Conservation (phyloP, 2,329 filamentous ascomycete genomes). For the Dothideomycetes sp. region DNA sequence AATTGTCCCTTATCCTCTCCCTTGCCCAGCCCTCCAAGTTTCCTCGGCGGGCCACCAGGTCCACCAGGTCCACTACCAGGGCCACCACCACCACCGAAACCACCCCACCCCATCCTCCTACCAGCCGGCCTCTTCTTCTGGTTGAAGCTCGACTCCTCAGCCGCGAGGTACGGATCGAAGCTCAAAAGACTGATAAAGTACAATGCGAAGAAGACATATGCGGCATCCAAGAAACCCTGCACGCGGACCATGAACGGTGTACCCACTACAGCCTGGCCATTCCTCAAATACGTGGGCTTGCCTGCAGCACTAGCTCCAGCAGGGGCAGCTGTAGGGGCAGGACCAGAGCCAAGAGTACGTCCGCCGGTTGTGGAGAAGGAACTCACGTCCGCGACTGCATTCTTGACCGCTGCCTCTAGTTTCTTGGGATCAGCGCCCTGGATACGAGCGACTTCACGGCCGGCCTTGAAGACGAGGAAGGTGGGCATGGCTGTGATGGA, state of each 20-base stretch:
- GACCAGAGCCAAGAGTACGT: neutral
- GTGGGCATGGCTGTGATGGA: constrained; percentile 70
- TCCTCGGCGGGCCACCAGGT: constrained; percentile 20
- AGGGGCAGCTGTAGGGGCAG: neutral
- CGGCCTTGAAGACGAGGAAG: constrained; percentile 58
- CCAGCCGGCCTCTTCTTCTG: constrained; percentile 18
- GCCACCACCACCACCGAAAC: constrained; percentile 16
- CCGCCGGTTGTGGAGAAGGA: constrained; percentile 12
- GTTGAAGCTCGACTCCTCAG: constrained; percentile 35
- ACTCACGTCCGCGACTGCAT: constrained; percentile 53
- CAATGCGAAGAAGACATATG: constrained; percentile 37
- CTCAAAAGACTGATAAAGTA: constrained; percentile 32
- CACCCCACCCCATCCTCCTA: constrained; percentile 3
- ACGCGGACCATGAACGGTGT: constrained; percentile 34
- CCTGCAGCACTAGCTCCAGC: neutral
- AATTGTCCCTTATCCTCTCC: too few relatives aligned
- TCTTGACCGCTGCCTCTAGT: constrained; percentile 59
- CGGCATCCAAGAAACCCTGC: constrained; percentile 26
- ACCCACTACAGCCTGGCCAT: constrained; percentile 16
- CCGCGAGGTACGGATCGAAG: constrained; percentile 36
- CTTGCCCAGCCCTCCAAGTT: too few relatives aligned
- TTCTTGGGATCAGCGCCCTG: constrained; percentile 58
- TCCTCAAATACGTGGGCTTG: neutral
- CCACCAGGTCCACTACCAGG: constrained; percentile 18
- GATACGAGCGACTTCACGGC: constrained; percentile 24